A percentile compares a stretch with the other conserved stretches of the same genome.
These are phyloP conservation scores for Exophiala aquamarina DNA, from an alignment of 2,329 filamentous ascomycete species.

Conservation along the genomic window DNA sequence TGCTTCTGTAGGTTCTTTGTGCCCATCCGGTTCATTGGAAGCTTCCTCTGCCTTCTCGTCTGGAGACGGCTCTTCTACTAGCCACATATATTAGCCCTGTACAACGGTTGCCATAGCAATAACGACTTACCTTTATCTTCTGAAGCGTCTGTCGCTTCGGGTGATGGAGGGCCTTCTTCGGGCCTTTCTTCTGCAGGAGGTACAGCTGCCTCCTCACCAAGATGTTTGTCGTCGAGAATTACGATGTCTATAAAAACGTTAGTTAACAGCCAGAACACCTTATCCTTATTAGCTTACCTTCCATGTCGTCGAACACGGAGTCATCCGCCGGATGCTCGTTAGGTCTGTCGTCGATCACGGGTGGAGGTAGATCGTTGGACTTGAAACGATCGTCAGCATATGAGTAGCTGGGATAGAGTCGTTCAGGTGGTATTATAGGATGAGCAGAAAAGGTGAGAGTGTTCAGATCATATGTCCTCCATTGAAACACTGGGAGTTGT, in stretches of 20 bases:
- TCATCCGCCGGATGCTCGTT: constrained; percentile 3
- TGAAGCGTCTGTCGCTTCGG: constrained; percentile 1
- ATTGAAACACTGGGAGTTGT: constrained; percentile 42
- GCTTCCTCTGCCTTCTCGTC: constrained; percentile 24
- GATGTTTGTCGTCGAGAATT: background rate
- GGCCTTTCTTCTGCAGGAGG: constrained; percentile 14
- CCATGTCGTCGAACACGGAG: constrained; percentile 7
- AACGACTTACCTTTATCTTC: constrained; percentile 10
- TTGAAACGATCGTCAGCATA: constrained; percentile 25
- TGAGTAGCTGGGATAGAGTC: constrained; percentile 16
- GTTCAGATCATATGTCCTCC: constrained; percentile 42
- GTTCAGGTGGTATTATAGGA: constrained; percentile 28
- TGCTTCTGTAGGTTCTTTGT: background rate
- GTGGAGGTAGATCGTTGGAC: constrained; percentile 8
- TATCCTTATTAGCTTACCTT: constrained; percentile 10
- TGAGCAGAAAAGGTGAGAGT: constrained; percentile 40
- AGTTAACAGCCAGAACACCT: constrained; percentile 34
- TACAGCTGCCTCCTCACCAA: constrained; percentile 38
- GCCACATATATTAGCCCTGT: background rate
- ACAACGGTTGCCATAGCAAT: background rate
- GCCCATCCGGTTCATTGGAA: constrained; percentile 1
- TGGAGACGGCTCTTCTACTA: constrained; percentile 14
- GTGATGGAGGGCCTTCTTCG: background rate
- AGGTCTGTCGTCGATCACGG: constrained; percentile 5
- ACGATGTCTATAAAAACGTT: constrained; percentile 25